These are phyloP conservation scores for Hericium rajendrae DNA, from an alignment of 768 basidiomycete species.

Conservation along the genomic window DNA sequence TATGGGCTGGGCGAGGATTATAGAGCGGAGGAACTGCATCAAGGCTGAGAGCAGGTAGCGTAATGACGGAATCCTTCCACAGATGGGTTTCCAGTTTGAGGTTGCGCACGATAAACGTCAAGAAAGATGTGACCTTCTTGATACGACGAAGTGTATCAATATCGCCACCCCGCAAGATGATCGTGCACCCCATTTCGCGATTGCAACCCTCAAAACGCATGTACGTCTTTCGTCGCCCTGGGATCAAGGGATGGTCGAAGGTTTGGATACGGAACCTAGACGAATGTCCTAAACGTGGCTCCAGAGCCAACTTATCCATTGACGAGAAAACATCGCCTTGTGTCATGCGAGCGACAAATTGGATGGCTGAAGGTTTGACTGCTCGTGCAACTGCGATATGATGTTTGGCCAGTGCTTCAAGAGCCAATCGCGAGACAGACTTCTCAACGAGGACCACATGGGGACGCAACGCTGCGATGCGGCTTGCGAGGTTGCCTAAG, in stretches of 20 bases:
- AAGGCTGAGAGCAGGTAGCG: constrained; percentile 53
- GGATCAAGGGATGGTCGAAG: constrained; percentile 88
- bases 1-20: constrained; percentile 2
- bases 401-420: constrained; percentile 76
- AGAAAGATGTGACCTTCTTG: constrained; percentile 88
- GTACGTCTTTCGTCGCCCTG: constrained; percentile 89
- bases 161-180: constrained; percentile 83
- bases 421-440: constrained; percentile 81
- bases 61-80: constrained; percentile 86
- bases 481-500: constrained; percentile 74
- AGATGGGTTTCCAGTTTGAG: constrained; percentile 88
- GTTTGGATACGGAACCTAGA: constrained; percentile 81
- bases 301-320: constrained; percentile 86
- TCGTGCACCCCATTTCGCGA: constrained; percentile 88
- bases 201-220: constrained; percentile 98
- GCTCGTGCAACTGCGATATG: constrained; percentile 86
- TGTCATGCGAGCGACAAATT: constrained; percentile 86
- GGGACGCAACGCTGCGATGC: constrained; percentile 86
- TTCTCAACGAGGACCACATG: constrained; percentile 89
- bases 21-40: constrained; percentile 50
- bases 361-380: constrained; percentile 81
- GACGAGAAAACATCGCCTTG: constrained; percentile 93
- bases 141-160: constrained; percentile 71
- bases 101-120: constrained; percentile 88
- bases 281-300: constrained; percentile 86